Evolutionary conservation across 768 basidiomycete species (phyloP), one percentile per base, ranked within the genome.

Genomic region (Trametes meyenii): DNA sequence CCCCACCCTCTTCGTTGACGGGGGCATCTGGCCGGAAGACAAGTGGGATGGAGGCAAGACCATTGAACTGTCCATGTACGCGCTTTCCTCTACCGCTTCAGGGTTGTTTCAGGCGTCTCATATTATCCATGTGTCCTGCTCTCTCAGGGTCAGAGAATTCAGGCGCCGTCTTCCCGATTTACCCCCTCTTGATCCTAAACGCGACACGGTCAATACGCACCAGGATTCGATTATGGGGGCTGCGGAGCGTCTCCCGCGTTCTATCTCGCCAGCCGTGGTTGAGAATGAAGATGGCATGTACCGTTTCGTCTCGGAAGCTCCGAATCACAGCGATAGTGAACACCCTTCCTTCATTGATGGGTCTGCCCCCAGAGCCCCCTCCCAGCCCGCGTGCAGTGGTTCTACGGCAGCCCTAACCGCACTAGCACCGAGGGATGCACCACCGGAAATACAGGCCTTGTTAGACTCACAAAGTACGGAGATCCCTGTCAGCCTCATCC

Each of bases 1-100:
- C 1, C 66, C 66, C 2, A 57, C 67, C n/a, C 16, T 68, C 7
- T 61, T 69, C 45, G 50, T 70, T 23, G 66, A 66, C n/a, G 59
- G 63, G 1, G 12, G 19, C 5, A 35, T 38, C 2, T 69, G 66
- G 64, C 48, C 58, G 7, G 46, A 48, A 11, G 67, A 70, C 43
- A 21, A 10, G 13, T 64, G 66, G 63, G 55, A 60, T 17, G 57
- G 56, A 21, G 56, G 55, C 7, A 65, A 46, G 21, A 44, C 21
- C 12, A 54, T 64, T 17, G 59, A 65, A 24, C 13, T 68, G 5
- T 55, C 63, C 6, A 62, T 67, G 69, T 70, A 29, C 16, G 66
- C 58, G 23, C 17, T 5, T n/a, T n/a, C 23, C 24, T 11, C 8
- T n/a, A n/a, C n/a, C 16, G 26, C 13, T 33, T 7, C 29, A n/a